Evolutionary conservation across 306 rosid genomes (phyloP).

Genomic region (Lotus japonicus): DNA sequence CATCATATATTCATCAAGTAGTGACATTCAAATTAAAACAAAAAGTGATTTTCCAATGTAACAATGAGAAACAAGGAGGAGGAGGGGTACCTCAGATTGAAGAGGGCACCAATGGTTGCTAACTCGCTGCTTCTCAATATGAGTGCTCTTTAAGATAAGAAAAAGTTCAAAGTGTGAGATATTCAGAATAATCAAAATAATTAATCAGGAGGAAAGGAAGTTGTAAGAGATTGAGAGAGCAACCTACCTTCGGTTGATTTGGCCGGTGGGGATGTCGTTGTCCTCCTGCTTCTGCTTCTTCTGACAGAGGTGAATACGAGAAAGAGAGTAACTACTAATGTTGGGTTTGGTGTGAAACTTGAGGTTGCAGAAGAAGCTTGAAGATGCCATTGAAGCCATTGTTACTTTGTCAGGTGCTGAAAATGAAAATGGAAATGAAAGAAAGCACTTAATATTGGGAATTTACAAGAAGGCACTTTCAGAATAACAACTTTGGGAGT

Average conservation of each 20-base stretch:
- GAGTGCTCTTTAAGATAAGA: constrained; percentile 37
- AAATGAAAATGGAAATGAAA: too few species aligned
- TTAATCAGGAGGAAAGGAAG: too few species aligned
- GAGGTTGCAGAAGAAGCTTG: constrained; percentile 16
- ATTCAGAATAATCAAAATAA: too few species aligned
- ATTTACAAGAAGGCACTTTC: not conserved
- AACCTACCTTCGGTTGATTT: constrained; percentile 35
- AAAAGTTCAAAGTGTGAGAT: constrained; percentile 6
- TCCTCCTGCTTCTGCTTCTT: constrained; percentile 2
- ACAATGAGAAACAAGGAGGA: not conserved
- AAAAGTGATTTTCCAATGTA: not conserved
- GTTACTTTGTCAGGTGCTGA: not conserved
- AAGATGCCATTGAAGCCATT: constrained; percentile 30
- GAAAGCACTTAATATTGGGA: not conserved
- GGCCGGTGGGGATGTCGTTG: not conserved
- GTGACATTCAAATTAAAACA: not conserved
- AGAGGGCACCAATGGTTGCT: constrained; percentile 75
- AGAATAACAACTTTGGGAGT: not conserved
- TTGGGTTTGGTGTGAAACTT: constrained; percentile 13
- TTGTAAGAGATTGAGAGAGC: not conserved
- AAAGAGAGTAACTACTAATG: not conserved
- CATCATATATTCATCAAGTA: not conserved
- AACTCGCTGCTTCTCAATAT: constrained; percentile 71
- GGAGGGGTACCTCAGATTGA: constrained; percentile 55
- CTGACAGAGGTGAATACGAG: constrained; percentile 14